Percentiles rank a stretch among this genome's conserved stretches.
Evolutionary conservation across 345 rosid species (phyloP).

Genomic region (Citrus mangshanensis): DNA sequence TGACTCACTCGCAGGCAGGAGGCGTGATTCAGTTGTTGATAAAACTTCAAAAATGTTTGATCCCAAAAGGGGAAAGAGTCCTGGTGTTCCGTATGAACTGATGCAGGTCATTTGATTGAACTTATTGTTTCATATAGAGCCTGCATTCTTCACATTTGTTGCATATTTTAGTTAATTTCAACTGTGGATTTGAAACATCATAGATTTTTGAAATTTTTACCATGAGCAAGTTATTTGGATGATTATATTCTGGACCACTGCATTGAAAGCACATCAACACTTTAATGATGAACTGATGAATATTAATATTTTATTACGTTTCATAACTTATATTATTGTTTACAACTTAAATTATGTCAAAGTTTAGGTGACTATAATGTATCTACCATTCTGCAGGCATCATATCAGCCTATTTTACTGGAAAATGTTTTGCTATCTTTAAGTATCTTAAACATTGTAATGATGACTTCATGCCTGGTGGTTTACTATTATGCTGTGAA

Average conservation of each 20-base stretch:
- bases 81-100: conserved; percentile 35
- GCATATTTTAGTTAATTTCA: neutral
- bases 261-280: neutral
- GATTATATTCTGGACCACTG: neutral
- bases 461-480: neutral
- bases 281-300: neutral
- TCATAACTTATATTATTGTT: neutral
- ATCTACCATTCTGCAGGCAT: neutral
- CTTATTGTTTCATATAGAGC: neutral
- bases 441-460: neutral
- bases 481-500: neutral
- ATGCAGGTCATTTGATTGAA: conserved; percentile 40
- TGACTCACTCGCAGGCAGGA: conserved; percentile 76
- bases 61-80: conserved; percentile 37
- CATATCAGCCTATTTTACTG: neutral
- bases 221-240: neutral
- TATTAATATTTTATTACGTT: no score
- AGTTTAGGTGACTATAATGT: neutral
- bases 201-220: neutral
- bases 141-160: neutral
- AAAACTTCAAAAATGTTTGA: conserved; percentile 45
- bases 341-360: neutral
- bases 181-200: neutral
- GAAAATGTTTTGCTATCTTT: neutral
- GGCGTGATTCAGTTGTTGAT: conserved; percentile 63